Evolutionary conservation across 108 stramenopile species (phyloP).

Genomic region (Schizochytrium sp.): DNA sequence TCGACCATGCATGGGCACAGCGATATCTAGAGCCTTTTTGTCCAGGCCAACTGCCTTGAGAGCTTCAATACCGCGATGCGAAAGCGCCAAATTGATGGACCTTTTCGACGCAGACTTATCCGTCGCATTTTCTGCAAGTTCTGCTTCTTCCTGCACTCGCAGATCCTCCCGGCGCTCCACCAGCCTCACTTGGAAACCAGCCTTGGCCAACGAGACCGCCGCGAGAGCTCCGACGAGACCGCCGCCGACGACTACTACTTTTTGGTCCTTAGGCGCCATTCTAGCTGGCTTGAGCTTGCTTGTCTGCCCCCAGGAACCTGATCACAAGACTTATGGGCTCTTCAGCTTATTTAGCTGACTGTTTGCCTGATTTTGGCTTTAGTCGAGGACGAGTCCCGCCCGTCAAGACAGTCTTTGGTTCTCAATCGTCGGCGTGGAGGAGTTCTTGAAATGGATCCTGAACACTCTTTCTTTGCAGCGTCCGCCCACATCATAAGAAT

Average conservation of each 20-base stretch:
- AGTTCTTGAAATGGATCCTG: too few species aligned
- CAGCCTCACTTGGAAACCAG: constrained; percentile 27
- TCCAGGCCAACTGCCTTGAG: constrained; percentile 58
- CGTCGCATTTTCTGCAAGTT: constrained; percentile 38
- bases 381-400: neutral
- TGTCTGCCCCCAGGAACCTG: neutral
- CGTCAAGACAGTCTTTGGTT: too few species aligned
- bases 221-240: constrained; percentile 39
- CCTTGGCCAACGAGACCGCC: neutral
- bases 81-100: constrained; percentile 70
- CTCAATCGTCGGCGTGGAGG: too few species aligned
- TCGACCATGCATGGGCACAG: constrained; percentile 61
- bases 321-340: too few species aligned
- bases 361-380: neutral
- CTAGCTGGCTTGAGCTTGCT: neutral
- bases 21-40: constrained; percentile 30
- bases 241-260: constrained; percentile 59
- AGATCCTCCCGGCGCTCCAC: constrained; percentile 14
- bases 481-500: too few species aligned
- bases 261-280: neutral
- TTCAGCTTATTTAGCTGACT: too few species aligned
- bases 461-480: too few species aligned
- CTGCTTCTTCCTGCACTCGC: neutral
- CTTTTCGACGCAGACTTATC: constrained; percentile 58
- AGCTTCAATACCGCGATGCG: constrained; percentile 61